Base-by-base conservation (phyloP, 2,329 filamentous ascomycete species). In the Colletotrichum liaoningense region DNA sequence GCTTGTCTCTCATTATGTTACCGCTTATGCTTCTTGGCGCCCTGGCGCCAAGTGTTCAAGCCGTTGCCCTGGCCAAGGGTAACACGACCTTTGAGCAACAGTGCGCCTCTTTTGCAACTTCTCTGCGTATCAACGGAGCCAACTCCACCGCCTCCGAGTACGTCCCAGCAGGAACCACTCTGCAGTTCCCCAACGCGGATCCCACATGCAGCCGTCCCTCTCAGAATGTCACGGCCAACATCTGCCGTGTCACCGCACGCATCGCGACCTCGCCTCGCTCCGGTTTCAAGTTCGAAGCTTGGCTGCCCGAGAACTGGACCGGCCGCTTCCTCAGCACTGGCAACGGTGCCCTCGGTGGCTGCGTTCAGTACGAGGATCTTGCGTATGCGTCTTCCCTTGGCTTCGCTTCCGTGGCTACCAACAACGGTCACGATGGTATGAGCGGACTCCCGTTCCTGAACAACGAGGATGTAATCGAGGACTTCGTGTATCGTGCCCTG, bases 371-470 rank as follows among this genome's bases (percentile, higher is more conserved):
- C 74, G 79, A 83, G 73, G 85, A 83, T 72, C 78, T 83, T 33
- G 84, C 79, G 1, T 87, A 87, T 65, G 81, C 83, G 0, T 77
- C 81, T 7, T 75, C 79, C 0, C 78, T 85, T 24, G 85, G 85
- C 0, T 88, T 88, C 65, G 82, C 85, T 1, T 80, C 81, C 0
- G 82, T 88, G 46, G 86, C 84, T 1, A 84, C 86, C 2, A 88
- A 88, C 68, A 86, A 86, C n/a, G 86, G 86, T 3, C 86, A 88
- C 55, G 85, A 87, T 73, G 86, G 85, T 28, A 62, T 77, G 2
- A 76, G 77, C 6, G 81, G 77, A 7, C 52, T 63, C 7, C 59
- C 76, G 0, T 81, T 82, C 42, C 78, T 84, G 60, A 67, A 82
- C 22, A 82, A 83, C 7, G 78, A 80, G 0, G 84, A 84, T 19